phyloP scores from a whole-genome alignment of 768 basidiomycete species.

The Phaffia australis region DNA sequence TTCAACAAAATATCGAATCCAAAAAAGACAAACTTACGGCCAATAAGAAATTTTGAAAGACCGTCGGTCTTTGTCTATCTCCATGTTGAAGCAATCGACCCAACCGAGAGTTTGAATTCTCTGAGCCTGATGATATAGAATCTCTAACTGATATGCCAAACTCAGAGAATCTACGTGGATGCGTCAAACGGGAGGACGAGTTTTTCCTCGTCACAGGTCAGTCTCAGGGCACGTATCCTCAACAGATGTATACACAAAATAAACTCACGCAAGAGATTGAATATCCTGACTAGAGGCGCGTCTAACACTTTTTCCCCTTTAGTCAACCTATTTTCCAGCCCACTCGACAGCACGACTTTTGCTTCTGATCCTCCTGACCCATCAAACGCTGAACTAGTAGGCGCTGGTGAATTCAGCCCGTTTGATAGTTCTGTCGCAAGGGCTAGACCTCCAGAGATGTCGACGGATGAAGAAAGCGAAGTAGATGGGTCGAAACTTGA shows the following conservation, averaged over 20 bases:
- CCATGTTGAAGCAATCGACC: slow-evolving; percentile 62
- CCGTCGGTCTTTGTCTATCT: slow-evolving; percentile 59
- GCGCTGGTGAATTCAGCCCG: neutral
- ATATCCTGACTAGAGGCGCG: slow-evolving; percentile 70
- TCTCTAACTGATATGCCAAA: slow-evolving; percentile 81
- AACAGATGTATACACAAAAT: neutral
- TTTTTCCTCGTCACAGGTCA: slow-evolving; percentile 6
- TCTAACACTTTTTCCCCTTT: slow-evolving; percentile 44
- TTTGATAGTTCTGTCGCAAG: neutral
- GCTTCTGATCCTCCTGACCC: neutral
- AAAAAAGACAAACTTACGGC: slow-evolving; percentile 48
- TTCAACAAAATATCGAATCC: too few relatives aligned
- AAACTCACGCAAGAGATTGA: slow-evolving; percentile 74
- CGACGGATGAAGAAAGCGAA: neutral
- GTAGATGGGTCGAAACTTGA: neutral
- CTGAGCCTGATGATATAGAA: slow-evolving; percentile 46
- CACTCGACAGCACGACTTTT: neutral
- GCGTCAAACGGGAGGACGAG: slow-evolving; percentile 13
- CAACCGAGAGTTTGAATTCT: slow-evolving; percentile 77
- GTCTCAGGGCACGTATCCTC: neutral
- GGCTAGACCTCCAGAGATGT: neutral
- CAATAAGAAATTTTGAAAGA: slow-evolving; percentile 70
- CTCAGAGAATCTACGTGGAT: slow-evolving; percentile 66
- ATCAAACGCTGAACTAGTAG: neutral
- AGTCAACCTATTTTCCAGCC: neutral